Evolutionary conservation across 2,329 filamentous ascomycete species (phyloP).

Genomic region (Cytospora chrysosperma): DNA sequence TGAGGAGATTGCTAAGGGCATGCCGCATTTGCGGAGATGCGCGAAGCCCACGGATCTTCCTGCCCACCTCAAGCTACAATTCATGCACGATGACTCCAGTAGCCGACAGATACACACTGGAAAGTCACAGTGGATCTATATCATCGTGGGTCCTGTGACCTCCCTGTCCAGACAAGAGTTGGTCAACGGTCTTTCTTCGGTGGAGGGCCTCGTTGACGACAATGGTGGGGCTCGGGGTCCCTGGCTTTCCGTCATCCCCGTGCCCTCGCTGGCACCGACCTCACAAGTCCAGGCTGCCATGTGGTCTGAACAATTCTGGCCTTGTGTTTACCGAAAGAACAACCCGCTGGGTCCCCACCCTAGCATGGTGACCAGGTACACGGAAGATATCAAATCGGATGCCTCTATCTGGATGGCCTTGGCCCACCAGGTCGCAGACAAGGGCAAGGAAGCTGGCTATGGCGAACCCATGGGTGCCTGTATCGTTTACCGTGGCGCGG

Average conservation of each 20-base stretch:
- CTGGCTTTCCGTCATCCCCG: slow-evolving; percentile 62
- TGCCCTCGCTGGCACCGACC: slow-evolving; percentile 72
- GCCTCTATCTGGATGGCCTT: slow-evolving; percentile 66
- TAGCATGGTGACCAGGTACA: slow-evolving; percentile 67
- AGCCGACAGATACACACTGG: slow-evolving; percentile 58
- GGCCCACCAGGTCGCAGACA: slow-evolving; percentile 61
- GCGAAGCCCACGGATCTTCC: slow-evolving; percentile 70
- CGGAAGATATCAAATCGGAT: slow-evolving; percentile 65
- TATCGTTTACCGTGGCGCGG: slow-evolving; percentile 63
- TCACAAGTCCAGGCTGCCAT: slow-evolving; percentile 71
- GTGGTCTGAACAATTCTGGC: slow-evolving; percentile 80
- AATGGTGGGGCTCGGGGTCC: slow-evolving; percentile 35
- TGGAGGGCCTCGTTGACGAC: slow-evolving; percentile 49
- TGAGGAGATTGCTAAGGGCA: slow-evolving; percentile 61
- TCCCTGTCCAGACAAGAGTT: slow-evolving; percentile 56
- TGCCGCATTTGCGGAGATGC: slow-evolving; percentile 73
- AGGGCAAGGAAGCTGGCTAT: slow-evolving; percentile 55
- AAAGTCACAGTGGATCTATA: slow-evolving; percentile 61
- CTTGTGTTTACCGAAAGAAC: slow-evolving; percentile 80
- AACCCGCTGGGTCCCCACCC: slow-evolving; percentile 85
- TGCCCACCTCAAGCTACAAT: slow-evolving; percentile 59
- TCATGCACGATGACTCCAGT: slow-evolving; percentile 56
- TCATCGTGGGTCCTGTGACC: slow-evolving; percentile 52
- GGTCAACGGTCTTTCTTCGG: slow-evolving; percentile 42
- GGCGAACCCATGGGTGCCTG: slow-evolving; percentile 74